Evolutionary conservation across 1,284 basidiomycete genomes (phyloP), one percentile per base, ranked within the genome.

Genomic region (Apiotrichum akiyoshidainum): DNA sequence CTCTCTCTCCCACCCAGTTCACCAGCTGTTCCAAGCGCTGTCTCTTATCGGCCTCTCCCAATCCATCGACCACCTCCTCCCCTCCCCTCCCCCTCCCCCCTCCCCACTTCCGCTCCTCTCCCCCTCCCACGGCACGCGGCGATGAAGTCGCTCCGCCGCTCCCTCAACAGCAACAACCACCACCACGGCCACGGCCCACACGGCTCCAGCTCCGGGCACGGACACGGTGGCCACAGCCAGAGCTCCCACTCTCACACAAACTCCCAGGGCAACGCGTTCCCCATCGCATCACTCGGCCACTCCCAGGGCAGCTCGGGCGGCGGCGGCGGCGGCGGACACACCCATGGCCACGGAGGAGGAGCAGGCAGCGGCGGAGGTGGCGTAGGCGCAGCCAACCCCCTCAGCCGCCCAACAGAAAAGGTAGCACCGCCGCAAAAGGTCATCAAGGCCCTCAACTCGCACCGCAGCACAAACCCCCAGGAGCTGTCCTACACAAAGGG

Each of bases 401-500:
- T 90, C 37, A 85, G 86, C 48, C 87, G 87, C 69, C 86, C 88
- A 3, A 78, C 84, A 19, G 80, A 85, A 46, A 83, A 87, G 48
- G 85, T 90, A 59, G 79, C 86, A 6, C 93, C 93, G 2, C 93
- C 96, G 1, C 90, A 95, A 79, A 95, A 93, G 76, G 94, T 98
- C 72, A 96, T 99, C 70, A 87, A 90, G 59, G 94, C 96, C 7
- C 81, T 89, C 63, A 77, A 83, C 31, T 76, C 83, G 21, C 87
- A 93, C 79, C 80, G 83, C 46, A 86, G 90, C 2, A 82, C 83
- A 57, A 85, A 87, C 0, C 90, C 92, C 0, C 87, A 91, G 71
- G 89, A 98, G 72, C 85, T 99, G 55, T 86, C 89, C 46, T 99
- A 98, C 75, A 82, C 85, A 66, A 89, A 90, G 78, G 96, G 96